Evolutionary conservation across 2,329 filamentous ascomycete species (phyloP).

Genomic region (Venturia oleaginea): DNA sequence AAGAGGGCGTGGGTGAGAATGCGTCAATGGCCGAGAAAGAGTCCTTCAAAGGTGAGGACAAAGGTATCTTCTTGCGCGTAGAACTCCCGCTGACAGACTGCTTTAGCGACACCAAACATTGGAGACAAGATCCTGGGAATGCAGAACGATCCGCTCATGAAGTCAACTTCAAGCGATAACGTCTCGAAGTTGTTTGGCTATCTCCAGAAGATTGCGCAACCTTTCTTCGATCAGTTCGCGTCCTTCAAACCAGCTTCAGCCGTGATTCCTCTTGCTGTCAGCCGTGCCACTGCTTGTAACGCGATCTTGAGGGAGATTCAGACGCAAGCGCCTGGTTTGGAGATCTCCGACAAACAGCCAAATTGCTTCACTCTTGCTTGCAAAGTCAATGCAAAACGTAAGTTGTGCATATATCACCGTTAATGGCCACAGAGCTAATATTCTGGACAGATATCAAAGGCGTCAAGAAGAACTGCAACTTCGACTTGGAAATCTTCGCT

Average conservation of each 20-base stretch:
- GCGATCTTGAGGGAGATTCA: not conserved
- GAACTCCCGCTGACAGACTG: not conserved
- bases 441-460: not conserved
- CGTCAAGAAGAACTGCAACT: constrained; percentile 63
- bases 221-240: constrained; percentile 2
- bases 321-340: not conserved
- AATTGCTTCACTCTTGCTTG: constrained; percentile 1
- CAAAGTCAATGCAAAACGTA: not conserved
- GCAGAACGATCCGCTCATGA: not conserved
- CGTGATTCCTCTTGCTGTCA: not conserved
- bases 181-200: constrained; percentile 1
- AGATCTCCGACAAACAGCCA: not conserved
- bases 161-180: not conserved
- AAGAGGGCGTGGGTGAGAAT: not conserved
- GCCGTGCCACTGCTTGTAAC: not conserved
- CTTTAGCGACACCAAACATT: constrained; percentile 6
- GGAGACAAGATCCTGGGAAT: constrained; percentile 1
- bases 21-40: not conserved
- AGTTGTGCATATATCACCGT: not conserved
- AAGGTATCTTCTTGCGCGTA: not conserved
- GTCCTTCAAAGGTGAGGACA: not conserved
- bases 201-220: constrained; percentile 2
- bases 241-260: constrained; percentile 5
- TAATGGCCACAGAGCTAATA: not conserved
- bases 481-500: constrained; percentile 79